Evolutionary conservation across 2,329 filamentous ascomycete genomes (phyloP), one percentile per base, ranked within the genome.

Genomic region (Cladobotryum mycophilum): DNA sequence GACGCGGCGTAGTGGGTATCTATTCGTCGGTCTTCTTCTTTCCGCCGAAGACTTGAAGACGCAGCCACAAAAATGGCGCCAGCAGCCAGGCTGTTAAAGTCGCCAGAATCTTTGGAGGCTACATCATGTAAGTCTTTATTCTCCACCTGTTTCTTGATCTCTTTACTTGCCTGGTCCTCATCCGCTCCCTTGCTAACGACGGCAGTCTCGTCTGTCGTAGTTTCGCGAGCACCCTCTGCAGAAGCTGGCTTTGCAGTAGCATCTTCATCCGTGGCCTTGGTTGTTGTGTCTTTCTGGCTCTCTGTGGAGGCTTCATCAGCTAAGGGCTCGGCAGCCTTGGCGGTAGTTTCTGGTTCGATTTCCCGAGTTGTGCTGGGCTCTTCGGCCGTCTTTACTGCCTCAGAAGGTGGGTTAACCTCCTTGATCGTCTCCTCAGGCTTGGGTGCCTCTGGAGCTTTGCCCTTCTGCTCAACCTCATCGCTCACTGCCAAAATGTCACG

Each of bases 151-250:
- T 44, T 47, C 41, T 35, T 51, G 48, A 51, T 53, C 48, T 53
- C 52, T 53, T 43, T 49, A 53, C 52, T 53, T 53, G 52, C 52
- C 52, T 53, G 52, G 35, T 51, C 52, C 41, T 17, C 34, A 36
- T 38, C 41, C 42, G 48, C 41, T 47, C 41, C 43, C 34, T 53
- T 44, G 18, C 30, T 15, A 12, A 18, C 22, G 25, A 34, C 48
- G 15, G 45, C 20, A 33, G 48, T 42, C 43, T 51, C 48, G 36
- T 18, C 33, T 45, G 48, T 13, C 22, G 43, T 12, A n/a, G 41
- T 40, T 15, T 51, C 43, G 6, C 37, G 33, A 17, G 22, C 34
- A n/a, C 36, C 36, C 12, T 48, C 42, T 20, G 44, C 37, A 17
- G 41, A 17, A 35, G 42, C 41, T 15, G 43, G 42, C 37, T 50